Base-by-base conservation (phyloP, 2,329 filamentous ascomycete genomes). In the Colletotrichum sp. region DNA sequence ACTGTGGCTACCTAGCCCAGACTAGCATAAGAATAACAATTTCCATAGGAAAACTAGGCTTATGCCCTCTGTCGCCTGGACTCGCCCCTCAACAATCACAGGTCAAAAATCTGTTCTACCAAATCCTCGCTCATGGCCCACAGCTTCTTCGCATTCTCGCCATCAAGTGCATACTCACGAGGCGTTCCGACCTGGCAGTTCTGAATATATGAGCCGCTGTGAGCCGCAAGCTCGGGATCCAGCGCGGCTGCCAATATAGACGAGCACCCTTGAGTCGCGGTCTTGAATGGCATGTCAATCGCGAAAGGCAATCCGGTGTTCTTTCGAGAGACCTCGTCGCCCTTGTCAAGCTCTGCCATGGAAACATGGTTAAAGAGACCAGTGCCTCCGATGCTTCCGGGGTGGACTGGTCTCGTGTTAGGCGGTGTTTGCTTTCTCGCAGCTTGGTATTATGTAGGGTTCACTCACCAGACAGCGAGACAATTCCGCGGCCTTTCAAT, bases 381-480 rank as follows among this genome's bases (percentile, higher is more conserved):
- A 22, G 43, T 48, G 12, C 43, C 43, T 48, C 43, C 43, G 3
- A 48, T 48, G 6, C 43, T 48, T 22, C 43, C 43, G n/a, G 43
- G 43, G 4, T 48, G 43, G 43, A 48, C 43, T 48, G 2, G 13
- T 0, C 39, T n/a, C 3, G 2, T 48, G 43, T 48, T 48, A 48
- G 43, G 1, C 3, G n/a, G n/a, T 5, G 1, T 1, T 22, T 22
- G 3, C 43, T 22, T 48, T 13, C 18, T 48, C 43, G 3, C 4
- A 48, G 6, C 1, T 4, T 4, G 2, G 2, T 0, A 48, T 4
- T 8, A 4, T 3, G 6, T 22, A 4, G 6, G 43, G 4, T 48
- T 1, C 2, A 48, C 43, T 48, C 6, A 22, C 43, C 43, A 3
- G 43, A 48, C 43, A 48, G 43, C 0, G 43, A 48, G 0, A 48